phyloP scores from a whole-genome alignment of 352 stramenopile genomes.

The Thalassiosira livingstoniorum region DNA sequence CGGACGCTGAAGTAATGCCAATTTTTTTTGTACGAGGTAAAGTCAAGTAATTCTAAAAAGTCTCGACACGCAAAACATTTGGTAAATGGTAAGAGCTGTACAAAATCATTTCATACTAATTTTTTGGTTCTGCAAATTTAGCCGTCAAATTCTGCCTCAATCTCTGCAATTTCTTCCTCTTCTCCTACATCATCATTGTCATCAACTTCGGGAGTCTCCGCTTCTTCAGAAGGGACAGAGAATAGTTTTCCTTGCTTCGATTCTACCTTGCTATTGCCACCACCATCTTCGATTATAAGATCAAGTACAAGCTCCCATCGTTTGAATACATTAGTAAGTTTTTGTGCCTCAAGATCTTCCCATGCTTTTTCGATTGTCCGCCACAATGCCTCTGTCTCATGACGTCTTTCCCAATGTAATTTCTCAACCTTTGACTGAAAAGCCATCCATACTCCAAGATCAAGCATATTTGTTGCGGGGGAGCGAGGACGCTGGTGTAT shows the following conservation, averaged over 20 bases:
- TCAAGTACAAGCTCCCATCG: conserved; percentile 25
- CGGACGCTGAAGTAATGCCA: too few species aligned
- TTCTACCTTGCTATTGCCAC: conserved; percentile 3
- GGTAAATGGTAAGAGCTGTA: too few species aligned
- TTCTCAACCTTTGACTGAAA: conserved; percentile 19
- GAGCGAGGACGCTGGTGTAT: conserved; percentile 37
- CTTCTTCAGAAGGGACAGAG: not conserved
- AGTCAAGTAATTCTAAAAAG: too few species aligned
- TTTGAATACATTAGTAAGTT: conserved; percentile 18
- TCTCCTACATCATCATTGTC: conserved; percentile 1
- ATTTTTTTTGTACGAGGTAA: too few species aligned
- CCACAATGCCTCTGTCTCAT: not conserved
- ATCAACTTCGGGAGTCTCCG: not conserved
- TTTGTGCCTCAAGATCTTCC: not conserved
- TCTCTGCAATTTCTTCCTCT: conserved; percentile 1
- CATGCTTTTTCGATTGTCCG: not conserved
- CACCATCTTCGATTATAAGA: conserved; percentile 41
- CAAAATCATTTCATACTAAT: too few species aligned
- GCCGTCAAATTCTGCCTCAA: too few species aligned
- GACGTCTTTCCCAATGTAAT: not conserved
- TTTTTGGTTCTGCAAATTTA: too few species aligned
- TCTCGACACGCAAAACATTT: too few species aligned
- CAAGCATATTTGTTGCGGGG: conserved; percentile 45
- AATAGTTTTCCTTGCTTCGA: conserved; percentile 9
- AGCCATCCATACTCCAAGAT: conserved; percentile 50